Base-by-base conservation (phyloP, 805 yeast genomes). In the Candida nitratophila region DNA sequence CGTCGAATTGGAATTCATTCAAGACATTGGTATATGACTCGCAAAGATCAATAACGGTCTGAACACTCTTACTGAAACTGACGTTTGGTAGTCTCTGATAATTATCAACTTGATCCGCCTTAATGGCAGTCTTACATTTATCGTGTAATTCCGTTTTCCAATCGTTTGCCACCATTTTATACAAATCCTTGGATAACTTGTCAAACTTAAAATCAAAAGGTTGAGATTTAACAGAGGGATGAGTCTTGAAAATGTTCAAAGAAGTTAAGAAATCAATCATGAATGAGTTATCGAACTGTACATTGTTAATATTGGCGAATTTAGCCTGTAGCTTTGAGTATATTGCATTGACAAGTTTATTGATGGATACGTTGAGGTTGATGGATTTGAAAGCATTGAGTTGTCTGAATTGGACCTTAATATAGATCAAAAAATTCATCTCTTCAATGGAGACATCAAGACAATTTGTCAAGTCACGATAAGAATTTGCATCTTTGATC, bases 1-100 rank as follows among this genome's bases (percentile, higher is more conserved):
- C 71, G 15, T 65, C 62, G 96, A 96, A 90, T 1, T 74, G 66
- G 37, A 86, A 71, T 3, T 70, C 71, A 15, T 69, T 69, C 38
- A 90, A 65, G n/a, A 86, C 68, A 4, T 67, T 63, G 19, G 86
- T 44, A 42, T 62, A 62, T 5, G 65, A 61, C 30, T 50, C 45
- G 49, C 61, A 55, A 4, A 62, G 47, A 27, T 57, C 56, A 19
- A 59, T 49, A 1, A 62, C 44, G 34, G 57, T 55, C 39, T 47
- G 56, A 27, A 54, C 60, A 46, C 62, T 50, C 14, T 53, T 50
- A 30, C 63, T 58, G 38, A 52, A 59, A 12, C 62, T 50, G 22
- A 63, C 54, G 7, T 61, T 63, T 22, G 50, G 54, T 16, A 58
- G 40, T 26, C 61, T 78, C 41, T 69, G 64, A 58, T 82, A 80